Evolutionary conservation across 148 eudicot genomes (phyloP), one percentile per base, ranked within the genome.

Genomic region (Hydrangea macrophylla): DNA sequence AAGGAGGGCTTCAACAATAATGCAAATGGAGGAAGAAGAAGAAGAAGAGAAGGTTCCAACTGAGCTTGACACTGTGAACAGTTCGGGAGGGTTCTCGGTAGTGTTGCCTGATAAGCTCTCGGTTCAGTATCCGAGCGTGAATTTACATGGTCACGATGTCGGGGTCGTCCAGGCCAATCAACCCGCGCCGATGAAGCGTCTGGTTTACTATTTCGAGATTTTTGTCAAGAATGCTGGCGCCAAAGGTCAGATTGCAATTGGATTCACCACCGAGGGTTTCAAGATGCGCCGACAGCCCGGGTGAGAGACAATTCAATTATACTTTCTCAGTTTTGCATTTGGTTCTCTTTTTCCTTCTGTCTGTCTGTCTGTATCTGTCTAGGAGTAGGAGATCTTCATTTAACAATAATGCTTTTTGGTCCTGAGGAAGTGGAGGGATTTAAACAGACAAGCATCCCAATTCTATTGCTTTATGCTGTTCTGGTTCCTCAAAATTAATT

Each of bases 281-380:
- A 88, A 80, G 69, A 76, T 90, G 87, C 83, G 95, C 10, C 82
- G 96, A 9, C 96, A 90, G 25, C 98, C 98, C 1, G 98, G 98
- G 98, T 93, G 62, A 27, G 78, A n/a, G n/a, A n/a, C n/a, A n/a
- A n/a, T n/a, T n/a, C n/a, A n/a, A n/a, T n/a, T n/a, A n/a, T n/a
- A n/a, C n/a, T n/a, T n/a, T n/a, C n/a, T n/a, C n/a, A n/a, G n/a
- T n/a, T n/a, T n/a, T n/a, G n/a, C n/a, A n/a, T n/a, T n/a, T n/a
- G n/a, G n/a, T n/a, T n/a, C n/a, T n/a, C n/a, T n/a, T n/a, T n/a
- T n/a, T n/a, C n/a, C n/a, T n/a, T n/a, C n/a, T n/a, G n/a, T n/a
- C n/a, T n/a, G n/a, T n/a, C n/a, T n/a, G n/a, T n/a, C n/a, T n/a
- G n/a, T n/a, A n/a, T n/a, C n/a, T n/a, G n/a, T n/a, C n/a, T n/a